Base-by-base conservation (phyloP, 495 filamentous ascomycete species). In the Aspergillus heteromorphus region DNA sequence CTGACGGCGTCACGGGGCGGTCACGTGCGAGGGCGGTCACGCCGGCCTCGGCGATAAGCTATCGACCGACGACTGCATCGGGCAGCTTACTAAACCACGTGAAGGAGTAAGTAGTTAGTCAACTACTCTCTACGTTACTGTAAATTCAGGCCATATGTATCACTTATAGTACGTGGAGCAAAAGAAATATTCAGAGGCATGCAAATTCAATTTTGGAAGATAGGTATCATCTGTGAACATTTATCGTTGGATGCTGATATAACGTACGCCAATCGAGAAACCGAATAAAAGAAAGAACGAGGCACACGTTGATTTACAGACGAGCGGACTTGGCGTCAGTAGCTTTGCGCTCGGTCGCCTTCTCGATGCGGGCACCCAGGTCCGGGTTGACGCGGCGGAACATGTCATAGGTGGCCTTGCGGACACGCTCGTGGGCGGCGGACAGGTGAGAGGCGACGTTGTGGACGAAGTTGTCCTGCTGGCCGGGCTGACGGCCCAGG, bases 401-500 rank as follows among this genome's bases (percentile, higher is more conserved):
- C 67, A 76, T 73, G 38, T 76, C 75, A 63, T 85, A 85, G 6
- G 83, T 85, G 18, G 76, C 72, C 61, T 75, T 69, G 42, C 83
- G 73, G 10, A 84, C 84, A 40, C 70, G 60, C 54, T 71, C 65
- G 51, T 77, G 73, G 14, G 78, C 77, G 55, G 65, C 67, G 45
- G 65, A 69, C n/a, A 83, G 57, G 57, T 80, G 76, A 14, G 71
- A 77, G 14, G 79, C 73, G 48, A 87, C 76, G 59, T 88, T 88
- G 38, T 71, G 58, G 36, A 88, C 70, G 54, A 87, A 85, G 61
- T 84, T 84, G 14, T 84, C 79, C 71, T 88, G 85, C 64, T 86
- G 83, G 2, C 83, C 84, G 0, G 74, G 70, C 34, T 73, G 74
- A 21, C 73, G 73, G 43, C 83, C 84, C 19, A 88, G 73, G 16